Evolutionary conservation across 2,329 filamentous ascomycete genomes (phyloP), one percentile per base, ranked within the genome.

Genomic region (Penicillium sp.): DNA sequence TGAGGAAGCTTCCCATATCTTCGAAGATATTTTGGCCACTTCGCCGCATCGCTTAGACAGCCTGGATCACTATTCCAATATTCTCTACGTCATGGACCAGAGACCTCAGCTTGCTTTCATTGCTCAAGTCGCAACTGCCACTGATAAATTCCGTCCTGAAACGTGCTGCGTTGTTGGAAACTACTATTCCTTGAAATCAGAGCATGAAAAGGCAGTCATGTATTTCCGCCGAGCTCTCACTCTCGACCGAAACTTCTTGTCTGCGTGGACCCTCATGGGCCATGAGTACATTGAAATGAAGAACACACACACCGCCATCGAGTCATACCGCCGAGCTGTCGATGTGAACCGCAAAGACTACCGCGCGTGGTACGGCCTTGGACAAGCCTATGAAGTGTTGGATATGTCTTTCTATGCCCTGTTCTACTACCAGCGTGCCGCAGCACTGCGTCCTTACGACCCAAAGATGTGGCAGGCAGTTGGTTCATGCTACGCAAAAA

Each of bases 391-490:
- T 68, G 94, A 99, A 73, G 90, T 99, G 63, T 83, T 99, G 8
- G 94, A 99, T 75, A 97, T 97, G 91, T 91, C 96, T 69, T 92
- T 92, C 42, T 99, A 99, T 71, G 92, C 93, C 1, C 78, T 99
- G 0, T 97, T 94, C 83, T 99, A 99, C 75, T 97, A 96, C 78
- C 95, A 97, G 70, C 91, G 94, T 53, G 94, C 94, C 0, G 93
- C 93, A 0, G 91, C 92, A 0, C 80, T 99, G 1, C 86, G 92
- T n/a, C 92, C 93, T 0, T 97, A 93, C 81, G 94, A 99, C 65
- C 91, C 92, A 0, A 97, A 97, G 74, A 96, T 99, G 90, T 99
- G 94, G 94, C 89, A 94, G 79, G 94, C 94, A 0, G 92, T 99
- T 5, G 94, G 91, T 9, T 90, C 90, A 32, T 97, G 93, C 70